phyloP scores from a whole-genome alignment of 257 asterid genomes.

The Solanum virginianum region DNA sequence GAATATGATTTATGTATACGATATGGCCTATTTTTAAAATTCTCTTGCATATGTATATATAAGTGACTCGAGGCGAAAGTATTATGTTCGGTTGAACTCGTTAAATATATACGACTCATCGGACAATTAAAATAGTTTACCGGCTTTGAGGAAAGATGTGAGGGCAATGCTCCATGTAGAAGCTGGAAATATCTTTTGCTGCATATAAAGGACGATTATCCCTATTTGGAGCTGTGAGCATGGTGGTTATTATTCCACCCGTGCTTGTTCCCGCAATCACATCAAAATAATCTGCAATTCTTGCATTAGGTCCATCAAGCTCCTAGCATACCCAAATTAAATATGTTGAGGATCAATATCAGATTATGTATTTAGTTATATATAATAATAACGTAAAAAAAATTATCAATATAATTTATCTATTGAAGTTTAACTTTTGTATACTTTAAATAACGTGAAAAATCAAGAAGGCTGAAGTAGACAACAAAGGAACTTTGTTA shows the following conservation, averaged over 20 bases:
- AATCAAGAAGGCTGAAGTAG: background rate
- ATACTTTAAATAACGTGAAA: background rate
- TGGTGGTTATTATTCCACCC: slow-evolving; percentile 30
- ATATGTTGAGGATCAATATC: background rate
- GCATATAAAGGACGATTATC: slow-evolving; percentile 23
- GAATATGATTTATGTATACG: background rate
- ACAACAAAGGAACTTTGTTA: background rate
- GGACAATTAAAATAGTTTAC: background rate
- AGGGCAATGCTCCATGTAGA: slow-evolving; percentile 29
- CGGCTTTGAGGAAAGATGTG: slow-evolving; percentile 18
- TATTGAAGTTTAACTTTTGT: background rate
- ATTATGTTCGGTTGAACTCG: background rate
- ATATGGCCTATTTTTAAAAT: background rate
- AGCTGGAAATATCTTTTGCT: slow-evolving; percentile 25
- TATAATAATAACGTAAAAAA: background rate
- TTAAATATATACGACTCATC: background rate
- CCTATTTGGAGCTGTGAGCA: slow-evolving; percentile 30
- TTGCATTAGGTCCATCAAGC: slow-evolving; percentile 32
- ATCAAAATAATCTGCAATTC: slow-evolving; percentile 42
- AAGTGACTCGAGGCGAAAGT: background rate
- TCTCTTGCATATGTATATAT: background rate
- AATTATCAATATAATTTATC: background rate
- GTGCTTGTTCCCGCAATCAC: slow-evolving; percentile 44
- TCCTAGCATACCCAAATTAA: slow-evolving; percentile 2
- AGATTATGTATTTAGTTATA: background rate